Base-by-base conservation (phyloP, 2,329 filamentous ascomycete genomes). In the Alternaria novae-zelandiae region DNA sequence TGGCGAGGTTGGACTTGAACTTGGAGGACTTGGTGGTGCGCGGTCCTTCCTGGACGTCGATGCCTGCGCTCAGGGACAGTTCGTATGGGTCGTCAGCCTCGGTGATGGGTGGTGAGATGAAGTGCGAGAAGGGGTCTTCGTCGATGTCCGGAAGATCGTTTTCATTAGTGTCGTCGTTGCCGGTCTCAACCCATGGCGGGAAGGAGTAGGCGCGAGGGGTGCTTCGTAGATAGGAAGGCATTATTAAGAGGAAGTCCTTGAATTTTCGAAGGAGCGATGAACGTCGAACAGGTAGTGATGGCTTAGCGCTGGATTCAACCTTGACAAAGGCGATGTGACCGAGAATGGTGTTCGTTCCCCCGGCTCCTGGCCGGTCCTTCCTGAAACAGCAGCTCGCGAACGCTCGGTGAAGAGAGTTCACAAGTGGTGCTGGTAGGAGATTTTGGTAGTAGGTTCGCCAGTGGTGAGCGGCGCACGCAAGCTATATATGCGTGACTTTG, bases 51-150 rank as follows among this genome's bases (percentile, higher is more conserved):
- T 71, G 62, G 17, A 70, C 58, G 54, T 78, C 71, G 66, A 82
- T 82, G 59, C 80, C 80, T 50, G 80, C 80, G 51, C 74, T 80
- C 44, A 81, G 68, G 15, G 78, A 74, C 28, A 79, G 72, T 56
- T 80, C 76, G 54, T 78, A 79, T 8, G 79, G 78, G 51, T 81
- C 78, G 41, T 81, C 80, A 20, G 81, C 80, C 44, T 82, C 80
- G n/a, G 68, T 69, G 55, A 82, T 71, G 2, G 80, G 80, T 11
- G 76, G 80, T 8, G 76, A 78, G 20, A 82, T 73, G 73, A 82
- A 82, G 72, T 82, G 80, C 30, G 79, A 76, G 62, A 82, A 82
- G 7, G 80, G 80, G 45, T 82, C 78, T 45, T 82, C 80, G 61
- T 82, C 80, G 59, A 82, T 82, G 59, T 81, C 78, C 13, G 77